Base-by-base conservation (phyloP, 208 protist species). In the Leishmania aethiopica region DNA sequence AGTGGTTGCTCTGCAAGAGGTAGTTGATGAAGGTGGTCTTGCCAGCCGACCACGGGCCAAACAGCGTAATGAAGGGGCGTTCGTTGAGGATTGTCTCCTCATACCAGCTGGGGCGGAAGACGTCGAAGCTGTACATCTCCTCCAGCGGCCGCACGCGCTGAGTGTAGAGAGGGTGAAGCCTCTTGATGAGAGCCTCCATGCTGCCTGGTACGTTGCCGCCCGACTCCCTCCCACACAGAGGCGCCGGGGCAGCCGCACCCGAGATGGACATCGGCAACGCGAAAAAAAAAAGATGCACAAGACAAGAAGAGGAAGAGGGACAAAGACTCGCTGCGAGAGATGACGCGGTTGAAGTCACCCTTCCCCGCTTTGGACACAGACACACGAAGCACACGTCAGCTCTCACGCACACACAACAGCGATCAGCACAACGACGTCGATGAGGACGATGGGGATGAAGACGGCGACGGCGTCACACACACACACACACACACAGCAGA, bases 11-110 rank as follows among this genome's bases (percentile, higher is more conserved):
- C 78, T 95, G 90, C 57, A 96, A 82, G 32, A 96, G 79, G 82
- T 95, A 85, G 84, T 96, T 96, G 79, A 96, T 96, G 82, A 96
- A 96, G 25, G 89, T 93, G 45, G 86, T 91, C 82, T 96, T 96
- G 74, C 93, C 93, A 25, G 91, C 70, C 10, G 93, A 96, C 91
- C 91, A 96, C 25, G 93, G 93, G 0, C 93, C 93, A 70, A 96
- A 94, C 64, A 96, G 86, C 4, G 86, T 92, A 77, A 96, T 79
- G 77, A 92, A 91, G 17, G 93, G 93, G 19, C 86, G 88, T 77
- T 90, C 79, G 83, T 91, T 91, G 45, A 86, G 76, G 51, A 96
- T 90, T 17, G 88, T 89, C 49, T 94, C 91, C 60, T 93, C 88
- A 83, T 93, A 96, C 86, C 87, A 91, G 59, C 83, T 85, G 1